These are phyloP conservation scores for Mortierella sp. DNA, from an alignment of 371 early-diverging fungal genomes.

Conservation along the genomic window DNA sequence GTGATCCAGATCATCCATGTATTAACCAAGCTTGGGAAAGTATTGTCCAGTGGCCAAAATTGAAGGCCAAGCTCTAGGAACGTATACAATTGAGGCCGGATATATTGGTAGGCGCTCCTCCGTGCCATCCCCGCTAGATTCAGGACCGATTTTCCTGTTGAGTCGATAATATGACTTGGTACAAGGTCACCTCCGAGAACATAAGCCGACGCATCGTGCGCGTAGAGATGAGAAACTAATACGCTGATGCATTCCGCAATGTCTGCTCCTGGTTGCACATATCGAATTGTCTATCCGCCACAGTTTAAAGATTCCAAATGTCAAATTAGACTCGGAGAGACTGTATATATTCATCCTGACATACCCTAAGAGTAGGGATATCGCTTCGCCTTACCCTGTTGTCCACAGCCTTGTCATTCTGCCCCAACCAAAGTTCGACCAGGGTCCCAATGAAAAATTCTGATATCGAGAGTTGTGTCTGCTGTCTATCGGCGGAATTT, in stretches of 20 bases:
- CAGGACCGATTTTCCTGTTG: slow-evolving; percentile 30
- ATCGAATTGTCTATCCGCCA: slow-evolving; percentile 32
- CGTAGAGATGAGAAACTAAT: slow-evolving; percentile 31
- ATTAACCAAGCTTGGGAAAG: slow-evolving; percentile 41
- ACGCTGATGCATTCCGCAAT: slow-evolving; percentile 39
- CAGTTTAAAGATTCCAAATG: not conserved
- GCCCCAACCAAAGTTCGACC: slow-evolving; percentile 52
- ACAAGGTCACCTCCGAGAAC: slow-evolving; percentile 43
- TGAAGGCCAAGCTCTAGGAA: slow-evolving; percentile 36
- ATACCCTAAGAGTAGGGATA: not conserved
- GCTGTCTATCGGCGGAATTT: slow-evolving; percentile 33
- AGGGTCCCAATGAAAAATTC: slow-evolving; percentile 54
- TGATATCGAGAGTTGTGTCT: slow-evolving; percentile 42
- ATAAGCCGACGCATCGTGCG: slow-evolving; percentile 41
- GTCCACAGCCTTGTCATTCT: slow-evolving; percentile 47
- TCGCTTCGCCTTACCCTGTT: slow-evolving; percentile 28
- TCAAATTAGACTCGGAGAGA: not conserved
- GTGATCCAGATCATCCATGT: slow-evolving; percentile 53
- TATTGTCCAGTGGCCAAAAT: slow-evolving; percentile 49
- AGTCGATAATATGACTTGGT: slow-evolving; percentile 29
- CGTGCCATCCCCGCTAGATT: slow-evolving; percentile 49
- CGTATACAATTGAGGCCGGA: slow-evolving; percentile 44
- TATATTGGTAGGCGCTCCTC: slow-evolving; percentile 48
- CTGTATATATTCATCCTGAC: not conserved
- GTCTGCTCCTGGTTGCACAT: slow-evolving; percentile 48